These are phyloP conservation scores for Tuber melanosporum DNA, from an alignment of 495 filamentous ascomycete genomes.

Conservation along the genomic window DNA sequence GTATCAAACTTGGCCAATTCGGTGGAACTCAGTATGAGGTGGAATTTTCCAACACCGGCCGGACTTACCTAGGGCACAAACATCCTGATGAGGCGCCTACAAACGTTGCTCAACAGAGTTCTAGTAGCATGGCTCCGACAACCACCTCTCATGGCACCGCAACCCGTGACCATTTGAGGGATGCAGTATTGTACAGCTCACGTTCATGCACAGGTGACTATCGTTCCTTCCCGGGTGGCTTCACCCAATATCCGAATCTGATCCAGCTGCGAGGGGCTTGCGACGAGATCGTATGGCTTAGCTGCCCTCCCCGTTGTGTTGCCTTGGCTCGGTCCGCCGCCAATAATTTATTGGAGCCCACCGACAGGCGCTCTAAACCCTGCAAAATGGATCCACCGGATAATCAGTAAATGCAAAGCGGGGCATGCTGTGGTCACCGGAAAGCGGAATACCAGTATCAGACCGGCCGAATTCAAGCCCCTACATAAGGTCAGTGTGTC, in stretches of 20 bases:
- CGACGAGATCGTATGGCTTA: background rate
- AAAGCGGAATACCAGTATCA: background rate
- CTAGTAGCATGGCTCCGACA: background rate
- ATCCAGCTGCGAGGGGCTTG: background rate
- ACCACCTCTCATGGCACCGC: background rate
- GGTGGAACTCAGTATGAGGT: background rate
- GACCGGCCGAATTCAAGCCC: background rate
- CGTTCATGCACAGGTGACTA: background rate
- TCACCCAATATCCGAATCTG: background rate
- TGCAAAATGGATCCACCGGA: background rate
- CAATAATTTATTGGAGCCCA: background rate
- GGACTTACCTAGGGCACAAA: background rate
- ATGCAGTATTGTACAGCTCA: conserved; percentile 4
- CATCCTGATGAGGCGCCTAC: conserved; percentile 19
- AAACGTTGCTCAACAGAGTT: conserved; percentile 15
- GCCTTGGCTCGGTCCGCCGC: background rate
- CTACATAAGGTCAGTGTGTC: background rate
- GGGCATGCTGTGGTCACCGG: background rate
- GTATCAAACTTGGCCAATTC: background rate
- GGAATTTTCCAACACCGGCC: background rate
- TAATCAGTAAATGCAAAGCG: background rate
- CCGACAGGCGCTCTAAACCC: background rate
- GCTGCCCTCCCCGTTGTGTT: background rate
- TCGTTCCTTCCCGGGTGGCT: background rate
- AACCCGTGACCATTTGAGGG: background rate